These are phyloP conservation scores for Blastobotrys indianensis DNA, from an alignment of 1,139 yeast genomes.

Conservation along the genomic window DNA sequence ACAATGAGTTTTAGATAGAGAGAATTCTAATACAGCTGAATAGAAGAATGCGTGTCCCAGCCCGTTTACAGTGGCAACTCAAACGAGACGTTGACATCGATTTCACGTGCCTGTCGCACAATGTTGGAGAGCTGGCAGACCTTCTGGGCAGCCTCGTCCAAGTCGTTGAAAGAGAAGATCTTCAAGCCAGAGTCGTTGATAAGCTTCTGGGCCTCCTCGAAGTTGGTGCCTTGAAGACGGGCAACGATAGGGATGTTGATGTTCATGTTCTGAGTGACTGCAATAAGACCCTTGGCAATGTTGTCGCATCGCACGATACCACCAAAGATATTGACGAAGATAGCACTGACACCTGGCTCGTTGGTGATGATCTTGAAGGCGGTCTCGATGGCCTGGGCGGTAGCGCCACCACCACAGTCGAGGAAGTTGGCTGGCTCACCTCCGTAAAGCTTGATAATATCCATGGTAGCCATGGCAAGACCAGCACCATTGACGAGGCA, in stretches of 20 bases:
- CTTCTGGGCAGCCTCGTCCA: conserved; percentile 96
- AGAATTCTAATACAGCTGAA: too few relatives aligned
- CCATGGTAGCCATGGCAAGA: conserved; percentile 99
- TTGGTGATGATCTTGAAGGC: conserved; percentile 92
- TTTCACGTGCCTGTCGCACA: conserved; percentile 43
- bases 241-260: conserved; percentile 93
- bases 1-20: too few relatives aligned
- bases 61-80: conserved; percentile 39
- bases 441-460: conserved; percentile 94
- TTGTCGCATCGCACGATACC: conserved; percentile 99
- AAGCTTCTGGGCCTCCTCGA: conserved; percentile 81
- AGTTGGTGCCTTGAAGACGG: conserved; percentile 97
- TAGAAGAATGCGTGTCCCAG: too few relatives aligned
- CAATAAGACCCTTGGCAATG: conserved; percentile 95
- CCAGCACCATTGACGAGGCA: conserved; percentile 99
- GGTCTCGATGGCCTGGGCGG: conserved; percentile 95
- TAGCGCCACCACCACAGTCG: conserved; percentile 99
- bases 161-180: conserved; percentile 85
- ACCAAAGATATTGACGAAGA: conserved; percentile 97
- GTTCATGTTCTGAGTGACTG: conserved; percentile 85
- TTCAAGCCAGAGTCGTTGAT: conserved; percentile 86
- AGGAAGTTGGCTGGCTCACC: conserved; percentile 99
- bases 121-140: conserved; percentile 68
- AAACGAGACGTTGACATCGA: conserved; percentile 45
- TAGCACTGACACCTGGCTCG: conserved; percentile 87